Evolutionary conservation across 139 green algal genomes (phyloP), one percentile per base, ranked within the genome.

Genomic region (Chlamydomonas sphaeroides): DNA sequence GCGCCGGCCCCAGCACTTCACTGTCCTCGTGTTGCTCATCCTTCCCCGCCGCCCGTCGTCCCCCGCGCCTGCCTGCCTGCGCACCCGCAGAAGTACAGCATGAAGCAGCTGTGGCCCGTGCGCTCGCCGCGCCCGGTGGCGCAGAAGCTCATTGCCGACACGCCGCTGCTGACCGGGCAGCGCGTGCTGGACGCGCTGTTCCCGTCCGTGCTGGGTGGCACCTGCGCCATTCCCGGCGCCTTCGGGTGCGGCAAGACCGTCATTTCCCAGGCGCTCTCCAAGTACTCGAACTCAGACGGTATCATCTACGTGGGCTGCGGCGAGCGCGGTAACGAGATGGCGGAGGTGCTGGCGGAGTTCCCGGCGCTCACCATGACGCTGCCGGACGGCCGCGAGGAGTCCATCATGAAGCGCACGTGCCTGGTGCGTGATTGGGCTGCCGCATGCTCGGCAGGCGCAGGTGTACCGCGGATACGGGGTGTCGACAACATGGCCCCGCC

Each of bases 171-270:
- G 39, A 99, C 97, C 0, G 97, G 97, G 11, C 97, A 99, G 93
- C 91, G 97, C 59, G 96, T 99, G 70, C 93, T 99, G 87, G 97
- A 99, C 79, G 94, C 91, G 0, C 93, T 99, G 17, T 99, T 99
- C 91, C 97, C 97, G 35, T 97, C 94, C n/a, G 97, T 99, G 48
- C 92, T 98, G 69, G 97, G 97, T 42, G 97, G 97, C 39, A 99
- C 97, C 26, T 99, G 97, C 87, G 93, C 96, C 85, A 99, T 99
- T 72, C 97, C 97, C 20, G 97, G 97, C 57, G 97, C 97, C 15
- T 99, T 99, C 80, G 97, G 97, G 23, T 99, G 97, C 88, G 97
- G 97, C 78, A 99, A 99, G 91, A 99, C 97, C 28, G 97, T 99
- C 68, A 99, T 99, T 84, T 97, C 89, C 30, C 97, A 99, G 88